Base-by-base conservation (phyloP, 2,329 filamentous ascomycete species). In the Alternaria sp. region DNA sequence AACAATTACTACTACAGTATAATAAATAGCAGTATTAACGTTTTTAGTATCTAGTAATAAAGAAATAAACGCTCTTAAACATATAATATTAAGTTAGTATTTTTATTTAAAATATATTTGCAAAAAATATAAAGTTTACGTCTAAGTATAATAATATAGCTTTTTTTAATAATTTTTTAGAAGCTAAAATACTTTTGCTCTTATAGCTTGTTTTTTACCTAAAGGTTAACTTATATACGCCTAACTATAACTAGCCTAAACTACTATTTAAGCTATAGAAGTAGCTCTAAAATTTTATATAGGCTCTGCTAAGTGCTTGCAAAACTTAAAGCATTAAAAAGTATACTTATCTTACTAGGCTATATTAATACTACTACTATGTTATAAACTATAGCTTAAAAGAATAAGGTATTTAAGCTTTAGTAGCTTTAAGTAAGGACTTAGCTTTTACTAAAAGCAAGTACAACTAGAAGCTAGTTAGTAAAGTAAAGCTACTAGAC, bases 401-500 rank as follows among this genome's bases (percentile, higher is more conserved):
- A 37, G 28, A 23, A 51, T 9, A n/a, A n/a, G 29, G 54, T 5
- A 33, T 56, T 5, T 17, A 56, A 51, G 54, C 54, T 45, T 11
- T 6, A 13, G 46, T 4, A 17, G 14, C 23, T 29, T n/a, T 21
- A 21, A 40, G 29, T 56, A 11, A 45, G 31, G 24, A 39, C 45
- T 51, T 56, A 17, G 54, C 45, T 13, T 56, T 51, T 11, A 45
- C 26, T 24, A 13, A 45, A 17, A 39, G 54, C 31, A 24, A 56
- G 2, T 51, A 56, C n/a, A 51, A 51, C 24, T 17, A 56, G 31
- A 31, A 51, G 46, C 40, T 56, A 17, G 45, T 56, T 10, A 23
- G 46, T 56, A 17, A 56, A 45, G 37, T 56, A 1, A 56, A 56
- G n/a, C 46, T 14, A 23, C 54, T 56, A 17, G 54, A 71, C 46